Conservation (phyloP, 2,329 filamentous ascomycete genomes). For the Aspergillus piperis region DNA sequence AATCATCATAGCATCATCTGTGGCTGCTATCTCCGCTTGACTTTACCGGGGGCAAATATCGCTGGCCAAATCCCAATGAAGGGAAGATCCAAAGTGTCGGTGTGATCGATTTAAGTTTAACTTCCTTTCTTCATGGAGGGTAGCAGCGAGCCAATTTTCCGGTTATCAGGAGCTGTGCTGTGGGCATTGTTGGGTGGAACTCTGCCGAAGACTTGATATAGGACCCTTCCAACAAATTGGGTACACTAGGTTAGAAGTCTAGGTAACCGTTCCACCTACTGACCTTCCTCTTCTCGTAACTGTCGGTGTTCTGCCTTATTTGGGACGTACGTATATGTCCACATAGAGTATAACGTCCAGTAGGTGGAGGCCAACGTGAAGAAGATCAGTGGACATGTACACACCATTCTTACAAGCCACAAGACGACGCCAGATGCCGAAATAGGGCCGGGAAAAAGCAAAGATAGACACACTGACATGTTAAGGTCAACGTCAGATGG, state of each 20-base stretch:
- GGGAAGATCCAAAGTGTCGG: neutral
- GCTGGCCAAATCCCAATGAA: neutral
- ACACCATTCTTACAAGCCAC: neutral
- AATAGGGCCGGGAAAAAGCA: neutral
- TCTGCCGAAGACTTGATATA: neutral
- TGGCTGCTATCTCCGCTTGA: conserved; percentile 2
- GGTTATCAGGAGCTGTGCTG: neutral
- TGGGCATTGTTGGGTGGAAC: neutral
- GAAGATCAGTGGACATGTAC: neutral
- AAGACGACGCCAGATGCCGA: neutral
- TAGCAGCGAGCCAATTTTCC: neutral
- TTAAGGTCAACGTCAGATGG: neutral
- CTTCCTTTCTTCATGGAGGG: neutral
- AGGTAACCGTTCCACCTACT: neutral
- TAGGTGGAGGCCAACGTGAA: neutral
- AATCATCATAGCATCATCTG: conserved; percentile 9
- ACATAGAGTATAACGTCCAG: neutral
- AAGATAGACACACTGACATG: neutral
- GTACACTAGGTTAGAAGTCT: neutral
- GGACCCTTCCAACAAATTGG: neutral
- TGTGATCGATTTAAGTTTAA: neutral
- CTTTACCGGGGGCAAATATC: neutral
- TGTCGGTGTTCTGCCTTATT: neutral
- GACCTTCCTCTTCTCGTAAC: neutral
- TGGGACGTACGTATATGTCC: neutral